Evolutionary conservation across 441 rosid genomes (phyloP).

Genomic region (Dalechampia spathulata): DNA sequence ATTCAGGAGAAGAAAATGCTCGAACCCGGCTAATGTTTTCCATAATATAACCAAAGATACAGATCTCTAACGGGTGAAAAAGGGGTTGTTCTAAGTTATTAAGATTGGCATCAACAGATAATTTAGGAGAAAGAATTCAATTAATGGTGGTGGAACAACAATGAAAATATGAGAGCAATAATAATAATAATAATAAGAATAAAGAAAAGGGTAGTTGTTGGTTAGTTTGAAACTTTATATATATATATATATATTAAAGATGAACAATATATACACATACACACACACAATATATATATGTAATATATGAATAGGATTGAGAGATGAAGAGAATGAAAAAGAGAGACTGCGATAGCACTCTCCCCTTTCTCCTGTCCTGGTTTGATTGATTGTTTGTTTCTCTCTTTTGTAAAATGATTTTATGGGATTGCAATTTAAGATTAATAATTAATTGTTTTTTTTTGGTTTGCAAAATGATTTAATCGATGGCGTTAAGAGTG

Average conservation of each 20-base stretch:
- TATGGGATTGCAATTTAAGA: too few relatives aligned
- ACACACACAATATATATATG: too few relatives aligned
- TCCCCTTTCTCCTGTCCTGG: too few relatives aligned
- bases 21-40: conserved; percentile 24
- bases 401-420: conserved; percentile 12
- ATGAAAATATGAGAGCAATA: neutral
- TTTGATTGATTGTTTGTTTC: too few relatives aligned
- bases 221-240: neutral
- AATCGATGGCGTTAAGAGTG: neutral
- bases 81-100: too few relatives aligned
- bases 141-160: neutral
- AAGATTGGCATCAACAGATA: neutral
- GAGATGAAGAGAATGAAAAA: conserved; percentile 31
- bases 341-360: conserved; percentile 30
- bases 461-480: neutral
- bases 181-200: neutral
- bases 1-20: conserved; percentile 51
- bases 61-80: too few relatives aligned
- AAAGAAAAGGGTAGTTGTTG: neutral
- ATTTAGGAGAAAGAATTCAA: neutral
- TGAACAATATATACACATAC: too few relatives aligned
- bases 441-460: neutral
- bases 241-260: neutral
- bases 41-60: neutral
- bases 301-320: neutral